Conservation (phyloP, 2,329 filamentous ascomycete genomes). For the Colletotrichum gloeosporioides region DNA sequence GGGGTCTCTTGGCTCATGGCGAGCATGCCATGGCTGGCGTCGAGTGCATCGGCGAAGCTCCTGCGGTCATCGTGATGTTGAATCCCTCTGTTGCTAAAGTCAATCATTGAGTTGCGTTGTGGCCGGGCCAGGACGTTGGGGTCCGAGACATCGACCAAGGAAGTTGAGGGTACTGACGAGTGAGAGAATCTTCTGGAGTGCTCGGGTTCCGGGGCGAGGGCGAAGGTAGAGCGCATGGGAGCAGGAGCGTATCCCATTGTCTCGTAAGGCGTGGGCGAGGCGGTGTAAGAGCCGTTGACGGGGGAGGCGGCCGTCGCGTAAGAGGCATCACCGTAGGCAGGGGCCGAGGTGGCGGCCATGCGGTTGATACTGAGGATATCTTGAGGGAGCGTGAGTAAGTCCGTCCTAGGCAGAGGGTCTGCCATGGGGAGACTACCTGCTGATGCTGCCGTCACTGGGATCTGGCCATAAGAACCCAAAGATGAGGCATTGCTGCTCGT, state of each 20-base stretch:
- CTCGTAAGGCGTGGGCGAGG: slow-evolving; percentile 75
- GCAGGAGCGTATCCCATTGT: slow-evolving; percentile 76
- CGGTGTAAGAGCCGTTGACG: slow-evolving; percentile 68
- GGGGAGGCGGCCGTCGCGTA: slow-evolving; percentile 73
- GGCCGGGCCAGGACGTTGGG: slow-evolving; percentile 38
- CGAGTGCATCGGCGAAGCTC: slow-evolving; percentile 86
- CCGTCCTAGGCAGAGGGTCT: slow-evolving; percentile 65
- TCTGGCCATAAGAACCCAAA: slow-evolving; percentile 74
- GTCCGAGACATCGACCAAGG: slow-evolving; percentile 53
- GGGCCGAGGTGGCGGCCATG: slow-evolving; percentile 60
- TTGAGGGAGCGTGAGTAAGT: slow-evolving; percentile 74
- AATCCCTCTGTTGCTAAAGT: slow-evolving; percentile 49
- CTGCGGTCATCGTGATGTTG: slow-evolving; percentile 59
- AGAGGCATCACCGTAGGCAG: slow-evolving; percentile 73
- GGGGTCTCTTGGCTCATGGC: slow-evolving; percentile 96
- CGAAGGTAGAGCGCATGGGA: slow-evolving; percentile 63
- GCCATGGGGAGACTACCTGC: slow-evolving; percentile 69
- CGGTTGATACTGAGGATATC: slow-evolving; percentile 77
- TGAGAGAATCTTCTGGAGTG: slow-evolving; percentile 76
- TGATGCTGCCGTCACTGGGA: slow-evolving; percentile 76
- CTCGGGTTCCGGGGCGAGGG: slow-evolving; percentile 62
- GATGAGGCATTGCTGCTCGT: slow-evolving; percentile 62
- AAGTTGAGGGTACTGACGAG: slow-evolving; percentile 73
- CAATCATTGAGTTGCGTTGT: slow-evolving; percentile 68
- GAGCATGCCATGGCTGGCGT: slow-evolving; percentile 93